Evolutionary conservation across 345 rosid species (phyloP).

Genomic region (Rhodomyrtus tomentosa): DNA sequence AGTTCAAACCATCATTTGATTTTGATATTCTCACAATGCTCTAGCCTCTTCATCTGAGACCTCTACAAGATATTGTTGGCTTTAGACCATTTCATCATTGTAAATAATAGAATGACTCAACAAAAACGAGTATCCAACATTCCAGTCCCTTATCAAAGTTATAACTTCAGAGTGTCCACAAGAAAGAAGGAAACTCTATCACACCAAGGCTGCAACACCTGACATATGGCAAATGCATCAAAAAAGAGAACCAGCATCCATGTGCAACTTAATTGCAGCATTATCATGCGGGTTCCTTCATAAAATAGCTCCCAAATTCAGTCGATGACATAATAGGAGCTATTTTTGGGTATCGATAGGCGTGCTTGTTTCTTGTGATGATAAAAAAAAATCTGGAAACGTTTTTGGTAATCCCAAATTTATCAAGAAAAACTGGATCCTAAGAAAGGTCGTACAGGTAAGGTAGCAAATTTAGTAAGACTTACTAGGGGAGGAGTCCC

Average conservation of each 20-base stretch:
- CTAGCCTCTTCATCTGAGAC: neutral
- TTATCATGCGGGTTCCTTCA: neutral
- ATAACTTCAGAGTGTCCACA: neutral
- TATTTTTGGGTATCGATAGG: neutral
- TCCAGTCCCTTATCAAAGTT: neutral
- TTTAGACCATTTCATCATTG: neutral
- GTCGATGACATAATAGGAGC: neutral
- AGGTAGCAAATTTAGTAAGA: neutral
- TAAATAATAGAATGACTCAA: neutral
- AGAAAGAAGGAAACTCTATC: neutral
- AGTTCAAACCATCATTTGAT: neutral
- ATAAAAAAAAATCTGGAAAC: neutral
- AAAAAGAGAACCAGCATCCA: neutral
- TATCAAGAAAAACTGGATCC: neutral
- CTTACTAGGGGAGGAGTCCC: constrained; percentile 99
- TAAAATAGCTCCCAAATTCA: neutral
- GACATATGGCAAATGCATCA: neutral
- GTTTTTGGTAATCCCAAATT: neutral
- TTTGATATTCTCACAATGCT: neutral
- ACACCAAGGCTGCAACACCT: neutral
- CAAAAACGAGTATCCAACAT: neutral
- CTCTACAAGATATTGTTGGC: neutral
- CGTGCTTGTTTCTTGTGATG: neutral
- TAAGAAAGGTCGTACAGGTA: neutral
- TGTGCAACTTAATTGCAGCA: neutral